Percentiles rank a stretch among this genome's conserved stretches.
Evolutionary conservation across 2,329 filamentous ascomycete species (phyloP).

Genomic region (Alternaria atra): DNA sequence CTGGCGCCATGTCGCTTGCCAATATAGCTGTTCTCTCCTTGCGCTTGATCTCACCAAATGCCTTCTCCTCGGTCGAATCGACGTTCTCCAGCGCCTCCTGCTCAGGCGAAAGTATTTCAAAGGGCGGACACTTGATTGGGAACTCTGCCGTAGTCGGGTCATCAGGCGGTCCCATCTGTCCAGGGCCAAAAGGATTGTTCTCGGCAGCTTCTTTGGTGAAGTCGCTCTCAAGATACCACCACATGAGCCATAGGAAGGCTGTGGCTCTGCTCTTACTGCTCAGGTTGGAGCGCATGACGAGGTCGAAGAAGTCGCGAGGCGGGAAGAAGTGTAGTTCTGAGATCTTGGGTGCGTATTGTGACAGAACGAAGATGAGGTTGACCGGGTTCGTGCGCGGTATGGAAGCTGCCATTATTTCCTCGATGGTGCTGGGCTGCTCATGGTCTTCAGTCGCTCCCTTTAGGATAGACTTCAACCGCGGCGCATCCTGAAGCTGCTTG

Average conservation of each 20-base stretch:
- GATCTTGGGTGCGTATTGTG: slow-evolving; percentile 87
- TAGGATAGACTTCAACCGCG: slow-evolving; percentile 92
- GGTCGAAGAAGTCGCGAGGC: slow-evolving; percentile 90
- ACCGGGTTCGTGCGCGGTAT: slow-evolving; percentile 93
- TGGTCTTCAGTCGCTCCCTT: slow-evolving; percentile 95
- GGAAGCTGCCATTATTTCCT: slow-evolving; percentile 75
- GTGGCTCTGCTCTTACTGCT: slow-evolving; percentile 83
- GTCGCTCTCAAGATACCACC: slow-evolving; percentile 98
- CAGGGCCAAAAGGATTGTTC: slow-evolving; percentile 85
- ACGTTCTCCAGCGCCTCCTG: slow-evolving; percentile 76
- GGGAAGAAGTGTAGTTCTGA: slow-evolving; percentile 91
- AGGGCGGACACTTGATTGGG: slow-evolving; percentile 68
- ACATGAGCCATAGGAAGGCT: slow-evolving; percentile 97
- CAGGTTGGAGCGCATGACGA: slow-evolving; percentile 88
- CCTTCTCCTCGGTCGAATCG: slow-evolving; percentile 73
- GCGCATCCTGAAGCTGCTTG: slow-evolving; percentile 97
- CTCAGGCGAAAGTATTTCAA: slow-evolving; percentile 71
- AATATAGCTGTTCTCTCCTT: slow-evolving; percentile 76
- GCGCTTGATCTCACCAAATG: slow-evolving; percentile 77
- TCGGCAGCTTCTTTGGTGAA: slow-evolving; percentile 88
- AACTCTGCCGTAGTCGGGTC: slow-evolving; percentile 53
- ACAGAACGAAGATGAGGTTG: slow-evolving; percentile 94
- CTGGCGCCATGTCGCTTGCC: slow-evolving; percentile 75
- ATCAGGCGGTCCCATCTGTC: slow-evolving; percentile 50
- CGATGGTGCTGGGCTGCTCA: slow-evolving; percentile 82